These are phyloP conservation scores for Globisporangium lucens DNA, from an alignment of 352 stramenopile species.

Conservation along the genomic window DNA sequence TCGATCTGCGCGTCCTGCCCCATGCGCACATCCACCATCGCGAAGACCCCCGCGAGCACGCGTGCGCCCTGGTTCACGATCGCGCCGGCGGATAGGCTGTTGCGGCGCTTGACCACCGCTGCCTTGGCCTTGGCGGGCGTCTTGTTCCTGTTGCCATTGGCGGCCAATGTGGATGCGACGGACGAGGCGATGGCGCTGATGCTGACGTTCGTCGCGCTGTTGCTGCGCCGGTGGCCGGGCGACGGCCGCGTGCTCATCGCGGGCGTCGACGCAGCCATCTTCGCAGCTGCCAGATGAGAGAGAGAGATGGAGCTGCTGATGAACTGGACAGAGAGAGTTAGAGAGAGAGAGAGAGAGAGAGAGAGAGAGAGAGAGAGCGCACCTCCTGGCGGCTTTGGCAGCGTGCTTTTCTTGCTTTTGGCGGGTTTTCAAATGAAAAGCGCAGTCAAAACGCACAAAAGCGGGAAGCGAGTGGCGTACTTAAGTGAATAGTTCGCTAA, in stretches of 20 bases:
- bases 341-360: not conserved
- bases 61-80: conserved; percentile 7
- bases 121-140: conserved; percentile 14
- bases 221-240: conserved; percentile 8
- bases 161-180: not conserved
- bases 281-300: not conserved
- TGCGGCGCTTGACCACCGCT: conserved; percentile 17
- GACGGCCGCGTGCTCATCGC: conserved; percentile 9
- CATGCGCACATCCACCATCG: conserved; percentile 76
- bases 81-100: conserved; percentile 12
- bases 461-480: not conserved
- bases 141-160: conserved; percentile 1
- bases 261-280: conserved; percentile 9
- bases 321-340: not conserved
- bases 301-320: not conserved
- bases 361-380: not conserved
- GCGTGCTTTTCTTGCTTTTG: not conserved
- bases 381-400: not conserved
- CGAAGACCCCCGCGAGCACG: conserved; percentile 46
- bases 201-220: conserved; percentile 9
- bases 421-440: conserved; percentile 2
- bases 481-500: not conserved
- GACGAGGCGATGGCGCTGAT: not conserved
- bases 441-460: not conserved
- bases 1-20: conserved; percentile 70